Evolutionary conservation across 192 early-diverging fungal species (phyloP).

Genomic region (Physocladia obscura): DNA sequence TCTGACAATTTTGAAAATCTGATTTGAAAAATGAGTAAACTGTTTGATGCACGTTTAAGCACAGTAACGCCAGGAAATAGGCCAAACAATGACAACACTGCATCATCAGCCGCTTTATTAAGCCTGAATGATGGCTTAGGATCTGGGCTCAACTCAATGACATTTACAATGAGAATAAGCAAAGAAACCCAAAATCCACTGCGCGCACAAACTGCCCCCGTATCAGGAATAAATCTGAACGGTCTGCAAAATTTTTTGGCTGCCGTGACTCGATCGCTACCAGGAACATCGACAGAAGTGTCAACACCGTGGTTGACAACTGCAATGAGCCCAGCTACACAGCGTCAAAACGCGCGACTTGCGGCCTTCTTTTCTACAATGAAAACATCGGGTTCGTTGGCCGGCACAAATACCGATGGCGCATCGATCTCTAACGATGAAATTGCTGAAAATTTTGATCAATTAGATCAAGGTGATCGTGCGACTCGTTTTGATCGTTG

Average conservation of each 20-base stretch:
- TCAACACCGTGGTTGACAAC: slow-evolving; percentile 34
- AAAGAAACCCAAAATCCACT: neutral
- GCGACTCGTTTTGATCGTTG: slow-evolving; percentile 42
- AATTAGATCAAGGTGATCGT: slow-evolving; percentile 1
- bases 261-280: no score
- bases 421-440: neutral
- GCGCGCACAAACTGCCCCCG: neutral
- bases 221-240: neutral
- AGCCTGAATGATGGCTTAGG: no score
- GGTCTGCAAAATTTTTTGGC: neutral
- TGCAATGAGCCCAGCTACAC: slow-evolving; percentile 36
- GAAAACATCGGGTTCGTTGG: slow-evolving; percentile 21
- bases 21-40: no score
- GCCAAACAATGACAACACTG: no score
- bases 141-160: no score
- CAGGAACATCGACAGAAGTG: neutral
- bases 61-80: no score
- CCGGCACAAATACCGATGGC: neutral
- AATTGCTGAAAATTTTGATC: slow-evolving; percentile 11
- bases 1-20: no score
- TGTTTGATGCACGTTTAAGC: no score
- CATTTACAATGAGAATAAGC: no score
- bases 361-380: slow-evolving; percentile 36
- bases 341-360: slow-evolving; percentile 43
- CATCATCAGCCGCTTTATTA: no score